Evolutionary conservation across 192 early-diverging fungal genomes (phyloP).

Genomic region (Gorgonomyces haynaldii): DNA sequence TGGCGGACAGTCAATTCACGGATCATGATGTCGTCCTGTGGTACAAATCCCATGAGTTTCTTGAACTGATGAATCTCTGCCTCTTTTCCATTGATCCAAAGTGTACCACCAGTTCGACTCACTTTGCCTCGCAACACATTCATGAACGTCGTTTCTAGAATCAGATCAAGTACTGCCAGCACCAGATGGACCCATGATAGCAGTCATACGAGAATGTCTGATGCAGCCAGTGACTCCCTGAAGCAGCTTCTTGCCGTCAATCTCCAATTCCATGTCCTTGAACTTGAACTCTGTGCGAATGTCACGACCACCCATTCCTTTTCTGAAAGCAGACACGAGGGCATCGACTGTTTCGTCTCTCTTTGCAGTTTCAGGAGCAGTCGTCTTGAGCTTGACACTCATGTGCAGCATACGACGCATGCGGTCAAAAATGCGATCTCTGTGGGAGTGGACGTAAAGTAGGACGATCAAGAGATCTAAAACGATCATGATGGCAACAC

Average conservation of each 20-base stretch:
- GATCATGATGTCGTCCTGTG: conserved; percentile 16
- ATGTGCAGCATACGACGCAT: not conserved
- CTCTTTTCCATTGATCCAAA: conserved; percentile 6
- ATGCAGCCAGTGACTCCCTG: conserved; percentile 14
- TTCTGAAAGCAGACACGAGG: conserved; percentile 9
- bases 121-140: conserved; percentile 15
- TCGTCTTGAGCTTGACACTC: not conserved
- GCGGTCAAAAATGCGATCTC: not conserved
- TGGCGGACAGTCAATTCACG: conserved; percentile 54
- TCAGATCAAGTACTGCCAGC: not conserved
- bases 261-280: conserved; percentile 5
- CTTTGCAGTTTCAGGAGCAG: conserved; percentile 1
- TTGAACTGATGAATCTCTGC: conserved; percentile 9
- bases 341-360: too few species aligned
- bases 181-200: conserved; percentile 37
- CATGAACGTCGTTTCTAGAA: conserved; percentile 8
- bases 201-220: conserved; percentile 21
- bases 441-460: not conserved
- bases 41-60: conserved; percentile 9
- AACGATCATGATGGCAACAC: not conserved
- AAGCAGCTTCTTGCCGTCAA: conserved; percentile 38
- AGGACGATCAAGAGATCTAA: not conserved
- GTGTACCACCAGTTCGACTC: conserved; percentile 7
- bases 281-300: not conserved
- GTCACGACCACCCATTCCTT: not conserved